Percentiles rank a stretch among this genome's conserved stretches.
phyloP scores from a whole-genome alignment of 2,329 filamentous ascomycete genomes.

The Magnaporthales sp. region DNA sequence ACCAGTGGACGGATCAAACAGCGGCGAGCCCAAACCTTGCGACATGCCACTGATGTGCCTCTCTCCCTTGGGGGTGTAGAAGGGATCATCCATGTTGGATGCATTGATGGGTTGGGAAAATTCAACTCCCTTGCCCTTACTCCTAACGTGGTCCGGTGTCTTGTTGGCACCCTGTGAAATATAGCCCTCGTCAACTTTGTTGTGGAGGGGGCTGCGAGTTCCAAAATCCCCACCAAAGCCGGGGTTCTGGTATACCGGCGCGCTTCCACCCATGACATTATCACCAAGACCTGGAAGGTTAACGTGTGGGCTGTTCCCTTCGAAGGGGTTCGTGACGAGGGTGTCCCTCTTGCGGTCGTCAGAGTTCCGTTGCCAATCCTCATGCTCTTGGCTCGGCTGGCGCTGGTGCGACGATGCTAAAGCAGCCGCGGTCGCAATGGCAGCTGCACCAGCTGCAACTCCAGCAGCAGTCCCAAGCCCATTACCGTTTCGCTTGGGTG shows the following conservation, averaged over 20 bases:
- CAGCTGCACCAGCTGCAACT: slow-evolving; percentile 45
- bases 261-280: slow-evolving; percentile 25
- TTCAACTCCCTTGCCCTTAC: slow-evolving; percentile 47
- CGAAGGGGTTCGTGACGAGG: slow-evolving; percentile 58
- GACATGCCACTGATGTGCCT: slow-evolving; percentile 82
- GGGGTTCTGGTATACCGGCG: slow-evolving; percentile 19
- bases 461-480: slow-evolving; percentile 28
- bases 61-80: slow-evolving; percentile 48
- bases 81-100: slow-evolving; percentile 52
- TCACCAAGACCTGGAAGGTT: slow-evolving; percentile 42
- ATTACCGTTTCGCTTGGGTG: slow-evolving; percentile 24
- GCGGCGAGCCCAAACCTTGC: slow-evolving; percentile 78
- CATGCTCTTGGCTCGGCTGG: slow-evolving; percentile 47
- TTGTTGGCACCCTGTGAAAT: slow-evolving; percentile 64
- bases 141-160: slow-evolving; percentile 38
- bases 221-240: slow-evolving; percentile 34
- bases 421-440: slow-evolving; percentile 40
- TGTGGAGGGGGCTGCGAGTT: slow-evolving; percentile 50
- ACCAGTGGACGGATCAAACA: slow-evolving; percentile 86
- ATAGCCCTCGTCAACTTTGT: slow-evolving; percentile 78
- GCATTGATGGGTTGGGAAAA: slow-evolving; percentile 40
- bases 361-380: slow-evolving; percentile 55
- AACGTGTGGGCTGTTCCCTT: slow-evolving; percentile 53
- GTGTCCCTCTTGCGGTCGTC: slow-evolving; percentile 58
- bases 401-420: slow-evolving; percentile 39